Percentiles rank a stretch among this genome's conserved stretches.
Evolutionary conservation across 805 yeast species (phyloP).

Genomic region (Ogataea trehaloabstinens): DNA sequence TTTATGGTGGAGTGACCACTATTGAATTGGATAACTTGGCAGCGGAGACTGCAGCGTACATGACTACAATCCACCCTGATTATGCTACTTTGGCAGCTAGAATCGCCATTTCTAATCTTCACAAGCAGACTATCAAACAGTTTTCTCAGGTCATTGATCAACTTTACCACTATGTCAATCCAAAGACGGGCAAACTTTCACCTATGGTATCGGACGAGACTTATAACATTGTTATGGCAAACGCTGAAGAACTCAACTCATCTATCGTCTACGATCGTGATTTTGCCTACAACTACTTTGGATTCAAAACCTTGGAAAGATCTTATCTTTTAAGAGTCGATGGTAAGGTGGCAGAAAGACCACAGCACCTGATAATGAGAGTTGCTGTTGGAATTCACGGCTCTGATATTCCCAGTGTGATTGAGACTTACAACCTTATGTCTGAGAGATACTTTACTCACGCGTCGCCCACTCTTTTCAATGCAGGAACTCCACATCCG

Average conservation of each 20-base stretch:
- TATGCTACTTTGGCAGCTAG: slow-evolving; percentile 94
- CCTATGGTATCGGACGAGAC: slow-evolving; percentile 74
- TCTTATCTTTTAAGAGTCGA: slow-evolving; percentile 53
- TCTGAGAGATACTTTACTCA: slow-evolving; percentile 58
- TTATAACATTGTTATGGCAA: slow-evolving; percentile 57
- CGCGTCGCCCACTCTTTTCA: slow-evolving; percentile 61
- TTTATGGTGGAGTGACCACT: slow-evolving; percentile 95
- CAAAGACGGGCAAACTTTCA: slow-evolving; percentile 62
- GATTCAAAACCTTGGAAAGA: slow-evolving; percentile 60
- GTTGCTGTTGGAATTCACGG: slow-evolving; percentile 63
- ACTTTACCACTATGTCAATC: slow-evolving; percentile 75
- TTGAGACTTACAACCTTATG: slow-evolving; percentile 59
- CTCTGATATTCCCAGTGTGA: slow-evolving; percentile 47
- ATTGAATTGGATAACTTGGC: slow-evolving; percentile 77
- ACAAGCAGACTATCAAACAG: slow-evolving; percentile 87
- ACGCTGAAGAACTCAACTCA: slow-evolving; percentile 66
- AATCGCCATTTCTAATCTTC: slow-evolving; percentile 90
- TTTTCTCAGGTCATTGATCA: slow-evolving; percentile 76
- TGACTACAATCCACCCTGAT: slow-evolving; percentile 98
- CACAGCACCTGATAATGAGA: slow-evolving; percentile 61
- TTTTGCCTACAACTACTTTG: slow-evolving; percentile 56
- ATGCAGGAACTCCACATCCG: slow-evolving; percentile 60
- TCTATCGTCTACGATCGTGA: slow-evolving; percentile 74
- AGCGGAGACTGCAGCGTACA: slow-evolving; percentile 95
- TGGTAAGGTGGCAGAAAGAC: slow-evolving; percentile 60